Evolutionary conservation across 2,329 filamentous ascomycete species (phyloP), one percentile per base, ranked within the genome.

Genomic region (Davidsoniella australis): DNA sequence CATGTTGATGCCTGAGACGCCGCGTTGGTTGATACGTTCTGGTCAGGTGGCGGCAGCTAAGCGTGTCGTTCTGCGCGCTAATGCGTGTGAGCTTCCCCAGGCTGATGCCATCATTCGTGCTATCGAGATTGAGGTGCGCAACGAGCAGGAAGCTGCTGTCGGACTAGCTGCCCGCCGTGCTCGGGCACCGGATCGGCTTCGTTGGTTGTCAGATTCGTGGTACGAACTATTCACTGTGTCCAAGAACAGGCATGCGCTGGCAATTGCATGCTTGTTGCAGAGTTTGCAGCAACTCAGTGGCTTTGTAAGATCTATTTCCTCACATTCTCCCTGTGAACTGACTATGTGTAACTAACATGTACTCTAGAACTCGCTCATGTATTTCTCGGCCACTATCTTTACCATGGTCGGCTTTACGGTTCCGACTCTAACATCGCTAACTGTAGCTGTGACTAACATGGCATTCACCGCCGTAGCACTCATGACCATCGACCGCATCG

Each of bases 241-340:
- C 58, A 79, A 74, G 50, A 83, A 86, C 57, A 68, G 80, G 47
- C 75, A 86, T 53, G 88, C 89, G 0, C 63, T 95, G 59, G 74
- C 74, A 0, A 91, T 95, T 60, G 86, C 88, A 1, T 93, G 87
- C 63, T 73, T 91, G 55, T 70, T 95, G 2, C 88, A 95, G 59
- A 85, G 79, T 0, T 67, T 93, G 5, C 89, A 95, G 64, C 89
- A 96, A 62, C 71, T 94, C 1, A 91, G 84, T 58, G 87, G 85
- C 1, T 91, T 91, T 63, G 76, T 80, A 63, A 63, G 75, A 33
- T 69, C 24, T 29, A 39, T 37, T 14, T 5, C 17, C 8, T 54
- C 36, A n/a, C 24, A 12, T 23, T 24, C 14, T 23, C 9, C 26
- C 26, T 14, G 5, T 17, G 16, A 20, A 29, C 14, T 10, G 5